Evolutionary conservation across 768 basidiomycete genomes (phyloP).

Genomic region (Scleroderma citrinum): DNA sequence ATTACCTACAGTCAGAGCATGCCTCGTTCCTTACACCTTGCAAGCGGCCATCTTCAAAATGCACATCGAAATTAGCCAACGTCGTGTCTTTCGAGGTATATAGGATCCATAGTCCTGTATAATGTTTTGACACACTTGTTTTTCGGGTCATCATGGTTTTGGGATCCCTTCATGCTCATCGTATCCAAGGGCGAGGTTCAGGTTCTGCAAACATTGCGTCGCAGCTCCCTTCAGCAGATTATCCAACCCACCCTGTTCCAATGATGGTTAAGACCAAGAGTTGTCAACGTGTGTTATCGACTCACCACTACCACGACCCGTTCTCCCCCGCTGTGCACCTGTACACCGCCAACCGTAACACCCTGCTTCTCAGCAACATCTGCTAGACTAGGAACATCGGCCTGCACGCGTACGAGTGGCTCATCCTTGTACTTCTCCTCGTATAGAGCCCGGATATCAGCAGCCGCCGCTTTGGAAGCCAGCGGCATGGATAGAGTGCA

Average conservation of each 20-base stretch:
- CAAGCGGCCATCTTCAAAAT: no score
- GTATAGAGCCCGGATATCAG: slow-evolving; percentile 67
- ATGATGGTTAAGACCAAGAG: not conserved
- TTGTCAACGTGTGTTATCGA: slow-evolving; percentile 12
- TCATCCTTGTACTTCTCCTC: slow-evolving; percentile 73
- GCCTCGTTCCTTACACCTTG: no score
- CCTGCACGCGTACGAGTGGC: slow-evolving; percentile 61
- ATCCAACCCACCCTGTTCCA: slow-evolving; percentile 80
- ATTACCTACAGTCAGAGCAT: no score
- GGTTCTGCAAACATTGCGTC: slow-evolving; percentile 96
- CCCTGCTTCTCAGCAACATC: slow-evolving; percentile 83
- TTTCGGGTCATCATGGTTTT: slow-evolving; percentile 21
- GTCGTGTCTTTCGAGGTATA: no score
- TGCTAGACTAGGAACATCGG: slow-evolving; percentile 63
- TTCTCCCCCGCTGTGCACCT: slow-evolving; percentile 84
- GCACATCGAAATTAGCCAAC: no score
- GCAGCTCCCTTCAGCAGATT: slow-evolving; percentile 98
- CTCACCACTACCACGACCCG: slow-evolving; percentile 90
- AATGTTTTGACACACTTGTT: no score
- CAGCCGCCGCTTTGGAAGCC: slow-evolving; percentile 56
- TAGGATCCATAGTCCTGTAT: no score
- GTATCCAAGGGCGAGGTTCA: slow-evolving; percentile 85
- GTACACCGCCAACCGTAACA: slow-evolving; percentile 89
- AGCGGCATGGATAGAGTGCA: slow-evolving; percentile 83
- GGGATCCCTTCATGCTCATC: slow-evolving; percentile 83